These are phyloP conservation scores for Geotrichum fermentans DNA, from an alignment of 1,139 yeast genomes.

Conservation along the genomic window DNA sequence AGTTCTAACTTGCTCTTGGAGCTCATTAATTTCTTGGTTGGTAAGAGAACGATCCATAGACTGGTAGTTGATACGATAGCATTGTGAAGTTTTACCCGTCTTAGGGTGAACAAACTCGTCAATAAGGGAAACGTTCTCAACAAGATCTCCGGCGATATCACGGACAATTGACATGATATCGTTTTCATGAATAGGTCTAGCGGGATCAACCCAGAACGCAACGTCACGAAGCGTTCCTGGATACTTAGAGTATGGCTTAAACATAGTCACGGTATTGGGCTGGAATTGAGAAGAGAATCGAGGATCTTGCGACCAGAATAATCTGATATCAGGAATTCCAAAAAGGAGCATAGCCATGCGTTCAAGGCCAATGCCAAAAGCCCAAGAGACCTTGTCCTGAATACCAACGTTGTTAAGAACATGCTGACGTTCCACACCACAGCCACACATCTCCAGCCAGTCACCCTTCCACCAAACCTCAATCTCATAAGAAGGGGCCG, in stretches of 20 bases:
- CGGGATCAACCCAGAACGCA: constrained; percentile 76
- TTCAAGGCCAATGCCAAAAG: constrained; percentile 94
- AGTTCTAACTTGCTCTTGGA: constrained; percentile 60
- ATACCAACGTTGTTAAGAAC: constrained; percentile 72
- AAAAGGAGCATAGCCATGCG: constrained; percentile 92
- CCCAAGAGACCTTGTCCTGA: constrained; percentile 77
- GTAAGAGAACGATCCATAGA: constrained; percentile 92
- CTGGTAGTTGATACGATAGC: constrained; percentile 88
- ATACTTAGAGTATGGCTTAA: constrained; percentile 84
- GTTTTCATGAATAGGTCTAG: constrained; percentile 59
- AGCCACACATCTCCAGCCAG: constrained; percentile 96
- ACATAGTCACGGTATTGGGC: constrained; percentile 60
- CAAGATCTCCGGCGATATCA: constrained; percentile 73
- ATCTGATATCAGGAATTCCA: constrained; percentile 90
- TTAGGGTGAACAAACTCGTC: constrained; percentile 87
- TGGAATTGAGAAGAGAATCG: constrained; percentile 71
- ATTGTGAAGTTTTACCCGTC: constrained; percentile 68
- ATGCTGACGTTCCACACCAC: constrained; percentile 82
- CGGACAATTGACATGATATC: constrained; percentile 94
- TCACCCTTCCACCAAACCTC: constrained; percentile 99
- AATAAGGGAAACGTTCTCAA: constrained; percentile 73
- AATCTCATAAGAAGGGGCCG: constrained; percentile 96
- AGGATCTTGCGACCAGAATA: constrained; percentile 85
- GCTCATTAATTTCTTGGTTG: constrained; percentile 67
- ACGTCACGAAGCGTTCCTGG: constrained; percentile 86